phyloP scores from a whole-genome alignment of 1,139 yeast genomes.

The Saccharomyces hybrid region DNA sequence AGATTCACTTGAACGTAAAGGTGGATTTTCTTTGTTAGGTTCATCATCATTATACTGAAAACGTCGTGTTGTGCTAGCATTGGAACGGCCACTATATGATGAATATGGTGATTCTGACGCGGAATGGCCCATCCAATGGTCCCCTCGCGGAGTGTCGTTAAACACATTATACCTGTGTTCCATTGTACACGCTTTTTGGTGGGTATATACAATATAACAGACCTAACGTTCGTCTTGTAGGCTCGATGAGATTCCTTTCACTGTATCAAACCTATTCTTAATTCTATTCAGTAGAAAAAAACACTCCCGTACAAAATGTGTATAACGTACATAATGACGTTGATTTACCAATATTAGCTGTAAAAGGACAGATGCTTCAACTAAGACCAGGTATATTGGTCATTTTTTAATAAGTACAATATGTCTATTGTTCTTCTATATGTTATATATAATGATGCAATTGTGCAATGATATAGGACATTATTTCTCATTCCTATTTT shows the following conservation, averaged over 20 bases:
- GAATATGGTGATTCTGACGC: conserved; percentile 1
- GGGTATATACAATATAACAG: background rate
- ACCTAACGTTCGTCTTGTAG: background rate
- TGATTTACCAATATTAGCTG: background rate
- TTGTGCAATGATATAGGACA: background rate
- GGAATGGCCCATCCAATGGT: conserved; percentile 25
- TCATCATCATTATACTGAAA: conserved; percentile 5
- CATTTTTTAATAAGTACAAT: background rate
- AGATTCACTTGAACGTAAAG: background rate
- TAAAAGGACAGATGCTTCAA: background rate
- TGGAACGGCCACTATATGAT: background rate
- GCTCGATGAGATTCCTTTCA: background rate
- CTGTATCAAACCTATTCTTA: background rate
- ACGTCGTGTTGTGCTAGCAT: conserved; percentile 8
- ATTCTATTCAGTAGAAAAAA: background rate
- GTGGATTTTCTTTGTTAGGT: background rate
- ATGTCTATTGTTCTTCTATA: background rate
- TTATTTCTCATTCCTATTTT: conserved; percentile 6
- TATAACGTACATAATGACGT: background rate
- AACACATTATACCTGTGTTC: conserved; percentile 19
- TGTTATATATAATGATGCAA: background rate
- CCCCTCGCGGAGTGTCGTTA: conserved; percentile 25
- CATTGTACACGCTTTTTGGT: conserved; percentile 8
- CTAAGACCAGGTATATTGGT: background rate
- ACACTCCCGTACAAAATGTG: background rate